Conservation (phyloP, 352 stramenopile genomes). For the Phytophthora melonis region DNA sequence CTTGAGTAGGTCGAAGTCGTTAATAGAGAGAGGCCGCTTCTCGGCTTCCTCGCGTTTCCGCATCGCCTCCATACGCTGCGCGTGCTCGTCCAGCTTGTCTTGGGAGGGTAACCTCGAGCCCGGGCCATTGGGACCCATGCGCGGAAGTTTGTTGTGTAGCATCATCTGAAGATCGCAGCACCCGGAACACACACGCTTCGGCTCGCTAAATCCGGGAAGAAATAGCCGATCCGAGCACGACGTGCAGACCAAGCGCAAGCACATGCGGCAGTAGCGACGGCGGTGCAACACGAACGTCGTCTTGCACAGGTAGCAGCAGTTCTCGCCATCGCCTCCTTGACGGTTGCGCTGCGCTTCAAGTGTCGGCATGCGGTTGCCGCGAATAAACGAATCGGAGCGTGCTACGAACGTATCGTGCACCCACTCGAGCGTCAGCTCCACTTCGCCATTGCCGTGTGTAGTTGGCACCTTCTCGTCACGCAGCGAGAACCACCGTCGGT, state of each 20-base stretch:
- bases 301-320: slow-evolving; percentile 86
- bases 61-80: slow-evolving; percentile 82
- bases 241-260: slow-evolving; percentile 81
- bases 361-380: slow-evolving; percentile 64
- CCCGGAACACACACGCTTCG: slow-evolving; percentile 85
- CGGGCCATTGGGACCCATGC: slow-evolving; percentile 46
- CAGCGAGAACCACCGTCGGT: slow-evolving; percentile 84
- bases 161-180: slow-evolving; percentile 91
- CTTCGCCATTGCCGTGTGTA: slow-evolving; percentile 78
- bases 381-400: slow-evolving; percentile 87
- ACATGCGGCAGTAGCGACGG: slow-evolving; percentile 89
- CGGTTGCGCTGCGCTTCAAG: slow-evolving; percentile 36
- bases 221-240: slow-evolving; percentile 90
- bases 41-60: slow-evolving; percentile 82
- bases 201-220: slow-evolving; percentile 87
- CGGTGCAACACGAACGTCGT: slow-evolving; percentile 83
- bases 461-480: slow-evolving; percentile 74
- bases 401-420: slow-evolving; percentile 92
- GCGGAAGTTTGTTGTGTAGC: slow-evolving; percentile 87
- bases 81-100: slow-evolving; percentile 70
- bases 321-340: slow-evolving; percentile 47
- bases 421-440: slow-evolving; percentile 92
- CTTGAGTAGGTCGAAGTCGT: slow-evolving; percentile 96
- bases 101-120: slow-evolving; percentile 51
- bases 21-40: slow-evolving; percentile 80